Conservation (phyloP, 2,329 filamentous ascomycete genomes). For the Ustulina deusta region DNA sequence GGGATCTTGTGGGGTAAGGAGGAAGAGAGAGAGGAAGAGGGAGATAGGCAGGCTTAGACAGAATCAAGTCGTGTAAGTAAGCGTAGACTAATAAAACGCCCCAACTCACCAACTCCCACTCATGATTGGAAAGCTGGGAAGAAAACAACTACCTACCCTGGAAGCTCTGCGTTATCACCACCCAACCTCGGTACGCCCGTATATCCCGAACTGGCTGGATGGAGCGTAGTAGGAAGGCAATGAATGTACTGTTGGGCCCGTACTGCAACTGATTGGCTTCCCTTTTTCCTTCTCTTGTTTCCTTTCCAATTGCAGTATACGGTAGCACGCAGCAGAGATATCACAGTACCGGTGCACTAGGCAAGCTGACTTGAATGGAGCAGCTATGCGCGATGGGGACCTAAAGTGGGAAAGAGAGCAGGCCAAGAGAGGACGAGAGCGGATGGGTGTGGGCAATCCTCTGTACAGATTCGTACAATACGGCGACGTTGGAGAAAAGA, state of each 20-base stretch:
- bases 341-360: conserved; percentile 11
- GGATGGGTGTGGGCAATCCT: not conserved
- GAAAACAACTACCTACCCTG: conserved; percentile 25
- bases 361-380: conserved; percentile 6
- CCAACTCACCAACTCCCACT: conserved; percentile 11
- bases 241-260: not conserved
- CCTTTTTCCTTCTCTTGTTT: not conserved
- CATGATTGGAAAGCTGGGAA: conserved; percentile 17
- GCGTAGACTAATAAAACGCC: conserved; percentile 8
- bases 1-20: conserved; percentile 33
- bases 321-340: not conserved
- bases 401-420: not conserved
- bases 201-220: conserved; percentile 9
- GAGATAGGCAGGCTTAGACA: not conserved
- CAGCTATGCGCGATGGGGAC: conserved; percentile 21
- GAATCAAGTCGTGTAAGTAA: not conserved
- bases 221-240: not conserved
- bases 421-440: not conserved
- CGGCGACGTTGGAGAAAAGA: conserved; percentile 36
- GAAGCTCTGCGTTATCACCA: conserved; percentile 19
- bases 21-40: conserved; percentile 14
- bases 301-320: not conserved
- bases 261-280: conserved; percentile 13
- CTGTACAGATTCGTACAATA: conserved; percentile 5
- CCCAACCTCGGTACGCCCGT: conserved; percentile 26